Conservation (phyloP, 768 basidiomycete species). For the Sporobolomyces phaffii region DNA sequence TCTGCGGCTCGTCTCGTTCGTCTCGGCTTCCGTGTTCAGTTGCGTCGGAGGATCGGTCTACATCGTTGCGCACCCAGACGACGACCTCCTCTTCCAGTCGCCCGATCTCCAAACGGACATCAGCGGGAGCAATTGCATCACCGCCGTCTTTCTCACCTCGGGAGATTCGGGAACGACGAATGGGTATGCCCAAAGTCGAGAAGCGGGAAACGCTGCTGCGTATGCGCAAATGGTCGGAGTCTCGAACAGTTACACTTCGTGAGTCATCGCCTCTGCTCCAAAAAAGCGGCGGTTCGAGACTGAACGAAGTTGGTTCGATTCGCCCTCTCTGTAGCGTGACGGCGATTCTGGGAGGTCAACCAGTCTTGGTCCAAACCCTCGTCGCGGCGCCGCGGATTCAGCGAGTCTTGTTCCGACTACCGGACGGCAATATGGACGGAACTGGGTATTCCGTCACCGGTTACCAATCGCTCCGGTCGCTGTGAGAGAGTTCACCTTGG, state of each 20-base stretch:
- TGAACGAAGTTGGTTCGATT: no score
- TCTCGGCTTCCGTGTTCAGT: constrained; percentile 15
- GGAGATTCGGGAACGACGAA: constrained; percentile 29
- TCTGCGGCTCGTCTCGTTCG: not conserved
- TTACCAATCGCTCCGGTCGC: constrained; percentile 16
- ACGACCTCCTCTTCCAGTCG: constrained; percentile 30
- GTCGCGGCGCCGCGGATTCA: constrained; percentile 16
- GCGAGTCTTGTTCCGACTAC: constrained; percentile 32
- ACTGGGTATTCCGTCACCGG: not conserved
- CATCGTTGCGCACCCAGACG: constrained; percentile 31
- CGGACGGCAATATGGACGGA: constrained; percentile 35
- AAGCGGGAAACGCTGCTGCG: constrained; percentile 30
- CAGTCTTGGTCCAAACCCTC: constrained; percentile 27
- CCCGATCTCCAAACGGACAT: constrained; percentile 14
- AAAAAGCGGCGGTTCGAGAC: not conserved
- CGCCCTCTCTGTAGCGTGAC: not conserved
- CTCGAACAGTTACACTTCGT: constrained; percentile 14
- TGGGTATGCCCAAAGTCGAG: constrained; percentile 21
- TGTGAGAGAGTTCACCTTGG: not conserved
- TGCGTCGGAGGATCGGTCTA: constrained; percentile 21
- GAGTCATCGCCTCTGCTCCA: not conserved
- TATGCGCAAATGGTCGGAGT: constrained; percentile 37
- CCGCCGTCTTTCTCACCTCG: constrained; percentile 28
- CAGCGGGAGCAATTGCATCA: constrained; percentile 9
- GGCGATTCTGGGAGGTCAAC: constrained; percentile 28